Evolutionary conservation across 768 basidiomycete genomes (phyloP).

Genomic region (Brasilioporus rufonigricans): DNA sequence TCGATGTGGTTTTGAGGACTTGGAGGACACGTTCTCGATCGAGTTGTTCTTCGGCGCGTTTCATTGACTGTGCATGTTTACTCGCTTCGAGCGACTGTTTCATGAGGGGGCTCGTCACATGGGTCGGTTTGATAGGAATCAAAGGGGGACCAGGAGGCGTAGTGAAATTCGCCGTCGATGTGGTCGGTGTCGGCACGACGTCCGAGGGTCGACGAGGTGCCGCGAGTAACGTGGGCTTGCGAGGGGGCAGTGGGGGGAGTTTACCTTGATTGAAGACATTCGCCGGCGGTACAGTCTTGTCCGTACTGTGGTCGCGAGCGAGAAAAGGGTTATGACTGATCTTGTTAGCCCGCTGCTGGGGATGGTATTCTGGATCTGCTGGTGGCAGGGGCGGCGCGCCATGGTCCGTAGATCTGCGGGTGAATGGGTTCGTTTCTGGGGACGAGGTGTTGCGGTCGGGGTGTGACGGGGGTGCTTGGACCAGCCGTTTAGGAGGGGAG

Average conservation of each 20-base stretch:
- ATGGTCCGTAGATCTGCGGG: slow-evolving; percentile 22
- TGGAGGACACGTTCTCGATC: slow-evolving; percentile 70
- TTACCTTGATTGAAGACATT: slow-evolving; percentile 15
- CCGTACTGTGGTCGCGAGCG: slow-evolving; percentile 17
- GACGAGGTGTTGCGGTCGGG: slow-evolving; percentile 27
- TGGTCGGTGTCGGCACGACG: background rate
- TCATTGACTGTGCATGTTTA: slow-evolving; percentile 67
- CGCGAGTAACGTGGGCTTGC: slow-evolving; percentile 33
- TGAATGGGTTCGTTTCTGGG: slow-evolving; percentile 31
- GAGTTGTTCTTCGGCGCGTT: slow-evolving; percentile 63
- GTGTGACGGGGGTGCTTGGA: slow-evolving; percentile 26
- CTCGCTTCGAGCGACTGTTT: slow-evolving; percentile 72
- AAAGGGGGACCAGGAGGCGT: slow-evolving; percentile 15
- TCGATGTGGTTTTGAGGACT: slow-evolving; percentile 64
- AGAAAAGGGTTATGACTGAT: slow-evolving; percentile 34
- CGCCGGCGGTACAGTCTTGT: slow-evolving; percentile 4
- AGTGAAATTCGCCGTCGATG: background rate
- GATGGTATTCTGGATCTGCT: slow-evolving; percentile 7
- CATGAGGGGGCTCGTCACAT: slow-evolving; percentile 65
- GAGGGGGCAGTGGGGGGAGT: slow-evolving; percentile 33
- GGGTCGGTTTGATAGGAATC: slow-evolving; percentile 31
- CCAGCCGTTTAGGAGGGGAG: slow-evolving; percentile 25
- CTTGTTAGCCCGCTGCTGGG: slow-evolving; percentile 18
- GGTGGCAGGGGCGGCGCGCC: background rate
- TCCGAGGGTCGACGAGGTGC: slow-evolving; percentile 22